These are phyloP conservation scores for Suzukiozyma palmioleophila DNA, from an alignment of 1,139 yeast species.

Conservation along the genomic window DNA sequence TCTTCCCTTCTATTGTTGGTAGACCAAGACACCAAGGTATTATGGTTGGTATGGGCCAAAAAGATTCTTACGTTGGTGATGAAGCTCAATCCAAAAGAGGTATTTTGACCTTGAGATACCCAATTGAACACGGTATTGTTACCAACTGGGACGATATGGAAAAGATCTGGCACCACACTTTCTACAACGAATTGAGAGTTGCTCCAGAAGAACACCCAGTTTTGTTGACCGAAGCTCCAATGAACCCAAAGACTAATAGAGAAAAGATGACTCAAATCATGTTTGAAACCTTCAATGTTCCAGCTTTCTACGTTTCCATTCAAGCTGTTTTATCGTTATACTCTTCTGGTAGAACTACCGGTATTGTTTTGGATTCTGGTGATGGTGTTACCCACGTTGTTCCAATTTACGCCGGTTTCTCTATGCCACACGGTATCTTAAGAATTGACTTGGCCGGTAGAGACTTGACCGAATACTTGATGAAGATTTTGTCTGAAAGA, in stretches of 20 bases:
- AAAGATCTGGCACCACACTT: slow-evolving; percentile 98
- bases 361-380: slow-evolving; percentile 99
- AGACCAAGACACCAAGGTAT: slow-evolving; percentile 99
- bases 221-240: slow-evolving; percentile 97
- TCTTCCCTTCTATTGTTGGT: slow-evolving; percentile 99
- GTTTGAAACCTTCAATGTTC: slow-evolving; percentile 98
- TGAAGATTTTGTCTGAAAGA: slow-evolving; percentile 97
- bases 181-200: slow-evolving; percentile 95
- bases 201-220: slow-evolving; percentile 99
- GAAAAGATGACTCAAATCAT: slow-evolving; percentile 99
- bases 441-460: slow-evolving; percentile 99
- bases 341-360: slow-evolving; percentile 99
- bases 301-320: slow-evolving; percentile 97
- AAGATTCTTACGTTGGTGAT: slow-evolving; percentile 99
- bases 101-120: slow-evolving; percentile 97
- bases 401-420: slow-evolving; percentile 99
- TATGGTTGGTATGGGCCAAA: slow-evolving; percentile 99
- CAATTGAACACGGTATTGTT: slow-evolving; percentile 99
- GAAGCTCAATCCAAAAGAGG: slow-evolving; percentile 99
- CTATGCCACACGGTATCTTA: slow-evolving; percentile 97
- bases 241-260: slow-evolving; percentile 98
- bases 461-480: slow-evolving; percentile 97
- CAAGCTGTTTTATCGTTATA: slow-evolving; percentile 98
- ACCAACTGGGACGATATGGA: slow-evolving; percentile 99
- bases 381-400: slow-evolving; percentile 99